Evolutionary conservation across 352 stramenopile genomes (phyloP).

Genomic region (Peronospora destructor): DNA sequence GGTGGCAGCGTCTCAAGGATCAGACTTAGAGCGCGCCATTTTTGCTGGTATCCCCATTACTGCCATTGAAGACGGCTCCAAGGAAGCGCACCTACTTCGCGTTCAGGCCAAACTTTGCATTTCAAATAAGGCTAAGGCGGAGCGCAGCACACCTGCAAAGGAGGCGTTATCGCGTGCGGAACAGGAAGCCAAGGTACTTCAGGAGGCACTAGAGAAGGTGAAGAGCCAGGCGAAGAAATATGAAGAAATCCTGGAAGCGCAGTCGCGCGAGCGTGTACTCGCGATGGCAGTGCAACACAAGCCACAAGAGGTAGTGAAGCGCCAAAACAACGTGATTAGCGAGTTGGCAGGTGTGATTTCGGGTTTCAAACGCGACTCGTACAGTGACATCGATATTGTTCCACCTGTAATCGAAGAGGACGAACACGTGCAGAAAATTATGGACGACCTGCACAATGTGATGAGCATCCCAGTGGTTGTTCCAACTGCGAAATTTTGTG

Average conservation of each 20-base stretch:
- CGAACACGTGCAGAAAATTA: conserved; percentile 57
- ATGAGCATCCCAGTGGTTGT: conserved; percentile 80
- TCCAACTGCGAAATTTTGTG: conserved; percentile 67
- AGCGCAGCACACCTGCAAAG: conserved; percentile 44
- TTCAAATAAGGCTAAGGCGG: conserved; percentile 35
- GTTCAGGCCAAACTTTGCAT: conserved; percentile 81
- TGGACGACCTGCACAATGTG: conserved; percentile 69
- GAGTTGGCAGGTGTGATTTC: conserved; percentile 67
- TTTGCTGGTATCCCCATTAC: conserved; percentile 73
- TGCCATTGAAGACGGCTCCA: conserved; percentile 67
- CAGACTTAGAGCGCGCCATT: conserved; percentile 52
- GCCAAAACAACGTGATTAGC: conserved; percentile 79
- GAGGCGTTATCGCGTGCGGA: conserved; percentile 64
- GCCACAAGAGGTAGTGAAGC: conserved; percentile 61
- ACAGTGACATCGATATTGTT: conserved; percentile 62
- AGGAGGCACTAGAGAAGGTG: conserved; percentile 77
- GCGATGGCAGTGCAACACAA: conserved; percentile 68
- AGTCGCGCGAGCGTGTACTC: conserved; percentile 64
- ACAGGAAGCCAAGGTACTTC: conserved; percentile 61
- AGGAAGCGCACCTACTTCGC: conserved; percentile 71
- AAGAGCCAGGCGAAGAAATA: conserved; percentile 83
- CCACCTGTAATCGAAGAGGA: conserved; percentile 54
- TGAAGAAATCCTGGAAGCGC: conserved; percentile 67
- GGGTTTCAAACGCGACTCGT: conserved; percentile 69
- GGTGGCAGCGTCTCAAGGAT: conserved; percentile 67